A percentile compares a stretch with the other conserved stretches of the same genome.
phyloP scores from a whole-genome alignment of 169 alveolate species.

The Eimeria necatrix region DNA sequence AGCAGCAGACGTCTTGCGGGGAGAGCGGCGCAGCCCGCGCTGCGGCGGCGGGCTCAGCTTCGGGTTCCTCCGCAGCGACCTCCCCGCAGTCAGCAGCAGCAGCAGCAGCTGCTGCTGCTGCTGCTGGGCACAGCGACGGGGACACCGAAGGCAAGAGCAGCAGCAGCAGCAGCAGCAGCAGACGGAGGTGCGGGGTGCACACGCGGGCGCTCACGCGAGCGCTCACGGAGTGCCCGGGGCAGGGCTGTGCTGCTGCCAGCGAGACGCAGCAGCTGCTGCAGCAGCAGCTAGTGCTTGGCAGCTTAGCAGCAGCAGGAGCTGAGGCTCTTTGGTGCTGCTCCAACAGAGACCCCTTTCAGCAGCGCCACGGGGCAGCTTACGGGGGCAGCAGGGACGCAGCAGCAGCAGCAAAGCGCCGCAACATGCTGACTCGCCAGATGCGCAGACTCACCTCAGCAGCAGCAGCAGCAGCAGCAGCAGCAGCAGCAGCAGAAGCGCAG shows the following conservation, averaged over 20 bases:
- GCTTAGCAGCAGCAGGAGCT: constrained; percentile 28
- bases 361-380: constrained; percentile 17
- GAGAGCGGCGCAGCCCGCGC: background rate
- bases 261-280: constrained; percentile 38
- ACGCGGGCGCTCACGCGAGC: constrained; percentile 53
- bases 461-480: constrained; percentile 61
- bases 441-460: constrained; percentile 43
- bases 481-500: constrained; percentile 33
- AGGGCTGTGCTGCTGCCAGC: background rate
- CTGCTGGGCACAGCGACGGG: constrained; percentile 29
- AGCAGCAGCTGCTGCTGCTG: constrained; percentile 47
- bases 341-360: constrained; percentile 38
- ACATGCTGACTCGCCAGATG: constrained; percentile 27
- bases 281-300: constrained; percentile 27
- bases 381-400: constrained; percentile 43
- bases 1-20: background rate
- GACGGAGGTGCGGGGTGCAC: constrained; percentile 17
- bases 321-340: constrained; percentile 54
- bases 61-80: background rate
- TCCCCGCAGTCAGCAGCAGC: constrained; percentile 36
- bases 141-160: constrained; percentile 26
- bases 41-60: background rate
- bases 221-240: background rate
- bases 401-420: constrained; percentile 57
- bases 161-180: background rate